Evolutionary conservation across 768 basidiomycete genomes (phyloP), one percentile per base, ranked within the genome.

Genomic region (Candolleomyces aberdarensis): DNA sequence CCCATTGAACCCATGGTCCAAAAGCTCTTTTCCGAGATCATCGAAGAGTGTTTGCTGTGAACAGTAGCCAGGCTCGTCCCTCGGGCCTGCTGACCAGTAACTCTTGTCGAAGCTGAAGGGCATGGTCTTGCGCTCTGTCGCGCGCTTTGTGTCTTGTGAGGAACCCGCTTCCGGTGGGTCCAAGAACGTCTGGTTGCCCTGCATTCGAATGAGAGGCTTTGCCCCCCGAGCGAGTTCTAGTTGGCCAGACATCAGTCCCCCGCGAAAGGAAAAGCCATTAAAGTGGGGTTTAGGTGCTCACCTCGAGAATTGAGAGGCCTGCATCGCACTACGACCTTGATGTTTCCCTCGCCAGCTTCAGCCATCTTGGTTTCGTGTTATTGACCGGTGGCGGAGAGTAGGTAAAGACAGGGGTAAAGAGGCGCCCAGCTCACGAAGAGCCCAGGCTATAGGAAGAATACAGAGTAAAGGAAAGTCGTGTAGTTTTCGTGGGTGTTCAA

Each of bases 91-190:
- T 44, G 94, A 95, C 96, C 95, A 96, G 74, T 98, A 98, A 58
- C 90, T 92, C 82, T 96, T 96, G 83, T 98, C 96, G 66, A 98
- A 98, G 63, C 91, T 89, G 75, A 98, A 98, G 0, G 83, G 74
- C 85, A 95, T 90, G 6, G 88, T 84, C 78, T 91, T 96, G 66
- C 92, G 87, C 74, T 97, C 96, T 8, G 91, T 88, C 17, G 94
- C 91, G 69, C 92, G 90, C 68, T 91, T 92, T 19, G 83, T 73
- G 69, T 86, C 84, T 70, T 86, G 87, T 44, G 78, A 65, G 4
- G 88, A 86, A 46, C 89, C 90, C 14, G 72, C 17, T 68, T 96
- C 93, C 32, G 96, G 96, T 17, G 96, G 94, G 74, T 96, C 91
- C 61, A 98, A 77, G 71, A 94, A 84, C 2, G 96, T 98, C 74